Evolutionary conservation across 306 rosid species (phyloP), one percentile per base, ranked within the genome.

Genomic region (Prunus mira): DNA sequence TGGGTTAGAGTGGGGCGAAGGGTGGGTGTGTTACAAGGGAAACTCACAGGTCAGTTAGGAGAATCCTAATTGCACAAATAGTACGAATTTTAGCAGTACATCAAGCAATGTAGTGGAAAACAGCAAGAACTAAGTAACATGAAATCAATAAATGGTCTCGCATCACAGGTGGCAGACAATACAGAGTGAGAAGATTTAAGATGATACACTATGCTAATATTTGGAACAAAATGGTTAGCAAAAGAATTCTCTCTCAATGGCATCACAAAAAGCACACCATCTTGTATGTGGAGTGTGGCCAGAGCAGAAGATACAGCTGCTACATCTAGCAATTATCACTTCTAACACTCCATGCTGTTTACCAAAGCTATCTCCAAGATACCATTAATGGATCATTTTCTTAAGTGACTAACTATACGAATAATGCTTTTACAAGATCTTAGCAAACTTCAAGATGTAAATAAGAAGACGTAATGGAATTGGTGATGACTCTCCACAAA

Each of bases 1-100:
- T 2, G 0, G 9, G 43, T 38, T 38, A 0, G 43, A 6, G 43
- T 0, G 0, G 5, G 5, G 32, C 32, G 5, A 0, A 0, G 1
- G 41, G 41, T 38, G 43, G 43, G 43, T 38, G 9, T 7, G 43
- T 38, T 38, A 38, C 2, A 7, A 7, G 43, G 43, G 43, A 38
- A 38, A 38, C 0, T 38, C 43, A 38, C 9, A 38, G 0, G 43
- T 38, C 0, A 38, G 43, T 38, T 38, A 38, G 43, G 43, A 38
- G 43, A 38, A 38, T 34, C 43, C 9, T 38, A 38, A 38, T 38
- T 38, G 43, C 9, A 38, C 43, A 7, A 38, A 38, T 38, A 38
- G 9, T 38, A 6, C 0, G 0, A 38, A 6, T 7, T 38, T 7
- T 38, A 38, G 43, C 43, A 38, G 43, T 38, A 38, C 2, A 0